Conservation (phyloP, 805 yeast species). For the Wickerhamomyces rabaulensis region DNA sequence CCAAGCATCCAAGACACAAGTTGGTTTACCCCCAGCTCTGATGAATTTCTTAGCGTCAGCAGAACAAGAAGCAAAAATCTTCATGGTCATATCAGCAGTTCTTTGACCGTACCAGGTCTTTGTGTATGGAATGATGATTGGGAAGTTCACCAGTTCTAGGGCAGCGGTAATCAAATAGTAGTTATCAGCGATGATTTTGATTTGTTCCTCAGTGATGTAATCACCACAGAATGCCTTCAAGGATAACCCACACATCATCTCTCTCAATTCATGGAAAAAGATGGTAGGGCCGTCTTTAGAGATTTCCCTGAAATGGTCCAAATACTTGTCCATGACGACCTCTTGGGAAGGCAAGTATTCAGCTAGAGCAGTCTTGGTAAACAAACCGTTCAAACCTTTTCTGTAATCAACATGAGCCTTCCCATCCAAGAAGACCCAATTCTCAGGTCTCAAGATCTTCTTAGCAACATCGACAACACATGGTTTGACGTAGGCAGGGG, state of each 20-base stretch:
- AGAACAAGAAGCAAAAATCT: conserved; percentile 84
- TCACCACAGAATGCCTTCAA: conserved; percentile 94
- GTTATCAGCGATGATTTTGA: conserved; percentile 84
- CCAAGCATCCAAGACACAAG: conserved; percentile 96
- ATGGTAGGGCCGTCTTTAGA: conserved; percentile 63
- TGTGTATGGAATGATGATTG: conserved; percentile 91
- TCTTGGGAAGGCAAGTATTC: conserved; percentile 84
- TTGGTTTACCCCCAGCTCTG: conserved; percentile 69
- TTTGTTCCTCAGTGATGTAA: conserved; percentile 88
- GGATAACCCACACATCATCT: conserved; percentile 90
- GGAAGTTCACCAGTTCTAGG: conserved; percentile 94
- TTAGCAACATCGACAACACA: conserved; percentile 97
- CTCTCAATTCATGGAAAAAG: conserved; percentile 92
- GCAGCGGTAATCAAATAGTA: conserved; percentile 93
- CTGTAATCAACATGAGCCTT: conserved; percentile 93
- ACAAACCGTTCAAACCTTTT: conserved; percentile 82
- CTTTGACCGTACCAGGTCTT: conserved; percentile 97
- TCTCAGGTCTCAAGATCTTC: conserved; percentile 88
- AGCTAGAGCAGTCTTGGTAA: conserved; percentile 78
- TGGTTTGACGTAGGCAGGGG: conserved; percentile 88
- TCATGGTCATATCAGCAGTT: conserved; percentile 93
- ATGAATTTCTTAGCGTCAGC: conserved; percentile 79
- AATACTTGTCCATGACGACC: conserved; percentile 74
- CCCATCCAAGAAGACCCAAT: conserved; percentile 98
- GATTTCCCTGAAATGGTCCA: conserved; percentile 55